A percentile compares a stretch with the other conserved stretches of the same genome.
phyloP scores from a whole-genome alignment of 2,329 filamentous ascomycete species.

The Annulohypoxylon truncatum region DNA sequence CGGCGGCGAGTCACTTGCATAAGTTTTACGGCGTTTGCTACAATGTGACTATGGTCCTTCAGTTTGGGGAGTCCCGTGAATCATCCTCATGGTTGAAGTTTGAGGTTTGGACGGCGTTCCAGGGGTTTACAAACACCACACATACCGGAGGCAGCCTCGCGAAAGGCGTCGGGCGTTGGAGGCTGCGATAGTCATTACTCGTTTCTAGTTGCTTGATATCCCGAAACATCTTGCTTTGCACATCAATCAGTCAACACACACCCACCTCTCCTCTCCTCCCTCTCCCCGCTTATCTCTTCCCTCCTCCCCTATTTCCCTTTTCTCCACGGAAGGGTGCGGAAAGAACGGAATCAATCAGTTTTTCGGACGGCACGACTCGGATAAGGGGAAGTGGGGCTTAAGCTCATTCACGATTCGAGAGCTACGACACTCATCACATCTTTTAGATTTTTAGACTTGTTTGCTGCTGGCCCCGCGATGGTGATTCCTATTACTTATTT shows the following conservation, averaged over 20 bases:
- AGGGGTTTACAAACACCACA: slow-evolving; percentile 1
- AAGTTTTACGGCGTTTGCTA: neutral
- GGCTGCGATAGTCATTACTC: neutral
- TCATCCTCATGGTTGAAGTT: neutral
- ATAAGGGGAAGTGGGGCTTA: neutral
- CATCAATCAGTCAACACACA: neutral
- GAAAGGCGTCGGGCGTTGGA: slow-evolving; percentile 17
- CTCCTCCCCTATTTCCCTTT: neutral
- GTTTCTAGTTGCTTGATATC: slow-evolving; percentile 23
- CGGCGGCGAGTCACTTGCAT: neutral
- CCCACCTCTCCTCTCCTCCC: neutral
- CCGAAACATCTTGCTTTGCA: slow-evolving; percentile 1
- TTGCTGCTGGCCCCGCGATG: neutral
- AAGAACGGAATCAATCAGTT: neutral
- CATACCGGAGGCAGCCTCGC: slow-evolving; percentile 5
- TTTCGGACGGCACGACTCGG: slow-evolving; percentile 1
- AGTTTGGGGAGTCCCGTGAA: neutral
- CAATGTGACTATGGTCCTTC: neutral
- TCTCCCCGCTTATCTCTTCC: neutral
- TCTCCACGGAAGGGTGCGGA: neutral
- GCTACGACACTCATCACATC: neutral
- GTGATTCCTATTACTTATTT: neutral
- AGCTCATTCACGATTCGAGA: neutral
- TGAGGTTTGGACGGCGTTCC: slow-evolving; percentile 12
- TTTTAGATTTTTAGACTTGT: slow-evolving; percentile 7